These are phyloP conservation scores for Suhomyces sp. DNA, from an alignment of 805 yeast species.

Conservation along the genomic window DNA sequence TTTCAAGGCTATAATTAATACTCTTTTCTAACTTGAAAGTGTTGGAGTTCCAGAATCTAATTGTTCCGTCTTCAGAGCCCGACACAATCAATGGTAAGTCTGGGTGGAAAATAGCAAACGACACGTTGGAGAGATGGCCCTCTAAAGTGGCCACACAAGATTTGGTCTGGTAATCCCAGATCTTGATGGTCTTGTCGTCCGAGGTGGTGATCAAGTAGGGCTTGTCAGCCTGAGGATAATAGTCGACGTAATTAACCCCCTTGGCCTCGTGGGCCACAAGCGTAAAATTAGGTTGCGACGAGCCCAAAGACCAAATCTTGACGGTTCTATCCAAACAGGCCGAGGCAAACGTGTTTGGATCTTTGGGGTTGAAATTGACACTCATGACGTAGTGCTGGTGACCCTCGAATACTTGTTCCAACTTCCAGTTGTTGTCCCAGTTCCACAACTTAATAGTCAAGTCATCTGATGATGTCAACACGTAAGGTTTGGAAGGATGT, in stretches of 20 bases:
- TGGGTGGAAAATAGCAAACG: conserved; percentile 98
- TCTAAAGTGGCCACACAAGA: conserved; percentile 90
- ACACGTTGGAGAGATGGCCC: conserved; percentile 92
- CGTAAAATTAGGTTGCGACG: conserved; percentile 85
- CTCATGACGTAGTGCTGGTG: conserved; percentile 95
- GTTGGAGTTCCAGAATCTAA: conserved; percentile 92
- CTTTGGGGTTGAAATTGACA: conserved; percentile 94
- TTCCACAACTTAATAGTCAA: conserved; percentile 92
- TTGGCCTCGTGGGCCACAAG: conserved; percentile 85
- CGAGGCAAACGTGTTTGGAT: conserved; percentile 95
- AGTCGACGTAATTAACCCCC: conserved; percentile 95
- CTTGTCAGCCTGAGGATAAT: conserved; percentile 95
- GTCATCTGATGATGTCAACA: conserved; percentile 89
- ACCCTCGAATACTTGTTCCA: conserved; percentile 90
- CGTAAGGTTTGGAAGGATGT: conserved; percentile 88
- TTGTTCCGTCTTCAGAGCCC: conserved; percentile 94
- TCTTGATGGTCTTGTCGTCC: conserved; percentile 83
- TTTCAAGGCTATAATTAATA: conserved; percentile 84
- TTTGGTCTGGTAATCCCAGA: conserved; percentile 98
- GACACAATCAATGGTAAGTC: conserved; percentile 91
- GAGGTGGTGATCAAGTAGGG: conserved; percentile 91
- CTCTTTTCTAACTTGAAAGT: conserved; percentile 93
- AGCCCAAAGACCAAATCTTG: conserved; percentile 93
- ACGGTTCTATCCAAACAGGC: conserved; percentile 96
- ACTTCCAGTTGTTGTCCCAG: conserved; percentile 92